A percentile compares a stretch with the other conserved stretches of the same genome.
These are phyloP conservation scores for Diplosphaera chodatii DNA, from an alignment of 139 green algal species.

Conservation along the genomic window DNA sequence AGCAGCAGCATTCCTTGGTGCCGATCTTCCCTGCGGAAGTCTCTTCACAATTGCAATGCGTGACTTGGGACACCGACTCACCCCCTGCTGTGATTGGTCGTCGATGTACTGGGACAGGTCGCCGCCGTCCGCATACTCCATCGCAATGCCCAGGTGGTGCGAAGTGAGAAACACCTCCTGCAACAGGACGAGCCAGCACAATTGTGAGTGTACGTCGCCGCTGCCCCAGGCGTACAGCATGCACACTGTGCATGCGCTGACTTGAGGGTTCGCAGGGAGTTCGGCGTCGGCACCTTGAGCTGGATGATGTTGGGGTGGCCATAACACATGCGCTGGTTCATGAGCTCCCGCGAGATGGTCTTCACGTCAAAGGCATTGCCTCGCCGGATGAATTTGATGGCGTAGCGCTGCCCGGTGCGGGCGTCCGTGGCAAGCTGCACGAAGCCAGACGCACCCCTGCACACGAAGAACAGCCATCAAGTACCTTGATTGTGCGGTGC, in stretches of 20 bases:
- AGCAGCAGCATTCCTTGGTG: too few species aligned
- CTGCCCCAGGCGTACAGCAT: too few species aligned
- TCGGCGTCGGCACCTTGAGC: constrained; percentile 11
- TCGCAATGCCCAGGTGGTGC: constrained; percentile 63
- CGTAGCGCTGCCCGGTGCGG: constrained; percentile 60
- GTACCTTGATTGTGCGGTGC: too few species aligned
- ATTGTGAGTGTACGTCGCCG: too few species aligned
- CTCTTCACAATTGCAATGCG: too few species aligned
- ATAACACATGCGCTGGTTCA: neutral
- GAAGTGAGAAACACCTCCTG: constrained; percentile 63
- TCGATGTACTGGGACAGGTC: constrained; percentile 10
- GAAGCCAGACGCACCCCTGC: constrained; percentile 81
- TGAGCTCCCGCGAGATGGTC: neutral
- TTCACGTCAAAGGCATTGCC: constrained; percentile 29
- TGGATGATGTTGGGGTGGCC: constrained; percentile 7
- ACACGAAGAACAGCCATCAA: too few species aligned
- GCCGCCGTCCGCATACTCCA: constrained; percentile 67
- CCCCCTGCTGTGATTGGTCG: neutral
- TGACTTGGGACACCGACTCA: too few species aligned
- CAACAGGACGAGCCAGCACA: too few species aligned
- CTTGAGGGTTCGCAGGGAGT: too few species aligned
- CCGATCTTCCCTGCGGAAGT: too few species aligned
- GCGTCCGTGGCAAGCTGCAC: constrained; percentile 72
- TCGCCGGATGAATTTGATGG: constrained; percentile 76
- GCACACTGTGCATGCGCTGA: too few species aligned